A percentile compares a stretch with the other conserved stretches of the same genome.
Evolutionary conservation across 768 basidiomycete species (phyloP).

Genomic region (Gloeostereum incarnatum): DNA sequence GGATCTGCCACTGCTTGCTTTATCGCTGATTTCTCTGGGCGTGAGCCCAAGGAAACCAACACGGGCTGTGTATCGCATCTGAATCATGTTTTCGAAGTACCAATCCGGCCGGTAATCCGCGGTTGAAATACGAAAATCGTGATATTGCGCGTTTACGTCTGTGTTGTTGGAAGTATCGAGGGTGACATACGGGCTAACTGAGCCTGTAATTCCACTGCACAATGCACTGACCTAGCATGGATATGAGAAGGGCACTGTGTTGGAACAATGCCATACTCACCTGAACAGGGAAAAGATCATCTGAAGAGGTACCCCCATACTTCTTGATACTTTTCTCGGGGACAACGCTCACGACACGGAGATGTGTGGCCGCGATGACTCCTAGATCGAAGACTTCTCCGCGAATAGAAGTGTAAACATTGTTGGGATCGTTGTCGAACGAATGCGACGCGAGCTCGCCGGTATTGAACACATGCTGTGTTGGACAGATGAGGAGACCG

Average conservation of each 20-base stretch:
- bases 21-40: conserved; percentile 60
- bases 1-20: conserved; percentile 52
- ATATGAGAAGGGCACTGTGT: conserved; percentile 2
- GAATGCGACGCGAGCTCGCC: conserved; percentile 71
- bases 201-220: conserved; percentile 78
- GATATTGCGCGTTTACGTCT: conserved; percentile 73
- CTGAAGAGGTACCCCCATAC: conserved; percentile 73
- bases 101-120: conserved; percentile 94
- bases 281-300: conserved; percentile 90
- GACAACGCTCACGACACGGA: conserved; percentile 61
- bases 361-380: conserved; percentile 54
- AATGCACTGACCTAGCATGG: conserved; percentile 71
- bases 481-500: conserved; percentile 87
- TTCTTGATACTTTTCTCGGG: conserved; percentile 57
- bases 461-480: conserved; percentile 81
- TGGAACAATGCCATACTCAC: conserved; percentile 25
- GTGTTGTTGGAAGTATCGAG: conserved; percentile 72
- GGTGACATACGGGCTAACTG: conserved; percentile 76
- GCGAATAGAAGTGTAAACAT: conserved; percentile 74
- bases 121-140: conserved; percentile 88
- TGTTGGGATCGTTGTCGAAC: conserved; percentile 51
- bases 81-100: conserved; percentile 94
- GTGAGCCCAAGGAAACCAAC: conserved; percentile 86
- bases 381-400: conserved; percentile 94
- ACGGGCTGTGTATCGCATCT: conserved; percentile 84